These are phyloP conservation scores for Zygosaccharomyces bailii DNA, from an alignment of 805 yeast genomes.

Conservation along the genomic window DNA sequence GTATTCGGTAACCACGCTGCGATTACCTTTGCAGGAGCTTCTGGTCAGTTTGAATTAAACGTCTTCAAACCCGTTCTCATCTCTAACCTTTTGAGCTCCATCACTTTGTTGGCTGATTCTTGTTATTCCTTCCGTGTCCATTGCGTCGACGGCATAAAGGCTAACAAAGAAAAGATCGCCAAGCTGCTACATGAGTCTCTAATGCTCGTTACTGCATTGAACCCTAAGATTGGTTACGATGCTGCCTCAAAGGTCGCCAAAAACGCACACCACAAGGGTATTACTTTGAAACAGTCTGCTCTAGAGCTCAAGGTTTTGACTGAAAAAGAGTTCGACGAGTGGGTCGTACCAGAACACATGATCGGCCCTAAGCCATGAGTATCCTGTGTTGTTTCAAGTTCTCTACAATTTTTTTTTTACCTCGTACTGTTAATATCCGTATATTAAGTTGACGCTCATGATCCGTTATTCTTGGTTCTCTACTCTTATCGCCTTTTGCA, in stretches of 20 bases:
- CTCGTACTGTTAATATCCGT: not conserved
- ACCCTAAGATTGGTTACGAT: conserved; percentile 98
- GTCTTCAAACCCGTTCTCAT: conserved; percentile 97
- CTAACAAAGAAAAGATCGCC: conserved; percentile 82
- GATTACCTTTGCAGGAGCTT: conserved; percentile 96
- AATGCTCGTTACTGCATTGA: conserved; percentile 97
- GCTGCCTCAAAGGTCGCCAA: conserved; percentile 96
- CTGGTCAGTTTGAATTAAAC: conserved; percentile 97
- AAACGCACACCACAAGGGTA: conserved; percentile 97
- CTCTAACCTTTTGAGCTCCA: conserved; percentile 80
- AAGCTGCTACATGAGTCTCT: conserved; percentile 89
- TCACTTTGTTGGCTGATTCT: conserved; percentile 88
- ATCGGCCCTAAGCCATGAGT: conserved; percentile 71
- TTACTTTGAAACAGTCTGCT: conserved; percentile 92
- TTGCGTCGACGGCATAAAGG: conserved; percentile 92
- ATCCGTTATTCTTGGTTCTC: not conserved
- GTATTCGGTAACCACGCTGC: conserved; percentile 96
- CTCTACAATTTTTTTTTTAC: not conserved
- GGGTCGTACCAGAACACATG: conserved; percentile 98
- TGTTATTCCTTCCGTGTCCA: conserved; percentile 83
- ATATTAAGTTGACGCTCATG: not conserved
- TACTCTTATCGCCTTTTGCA: not conserved
- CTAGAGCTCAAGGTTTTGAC: conserved; percentile 83
- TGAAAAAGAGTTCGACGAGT: conserved; percentile 85
- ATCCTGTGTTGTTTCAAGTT: not conserved